Conservation (phyloP, 345 rosid genomes). For the Acer saccharum region DNA sequence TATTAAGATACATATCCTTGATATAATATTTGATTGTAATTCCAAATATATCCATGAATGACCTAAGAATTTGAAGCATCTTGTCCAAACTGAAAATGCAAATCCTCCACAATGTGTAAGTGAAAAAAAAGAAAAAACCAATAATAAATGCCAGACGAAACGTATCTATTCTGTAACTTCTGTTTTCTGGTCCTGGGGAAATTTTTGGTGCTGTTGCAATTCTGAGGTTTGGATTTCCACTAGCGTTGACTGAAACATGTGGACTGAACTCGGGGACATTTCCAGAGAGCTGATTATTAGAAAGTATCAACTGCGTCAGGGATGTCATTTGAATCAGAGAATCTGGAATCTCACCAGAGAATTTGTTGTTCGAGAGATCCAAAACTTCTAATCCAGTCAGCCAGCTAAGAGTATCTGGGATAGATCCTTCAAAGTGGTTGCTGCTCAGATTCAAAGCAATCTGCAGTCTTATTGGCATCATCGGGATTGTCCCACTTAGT, state of each 20-base stretch:
- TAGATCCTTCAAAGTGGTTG: conserved; percentile 56
- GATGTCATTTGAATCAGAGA: conserved; percentile 25
- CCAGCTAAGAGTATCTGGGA: conserved; percentile 40
- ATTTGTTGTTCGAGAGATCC: conserved; percentile 68
- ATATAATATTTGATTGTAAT: too few relatives aligned
- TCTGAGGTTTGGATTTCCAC: conserved; percentile 45
- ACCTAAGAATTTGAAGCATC: too few relatives aligned
- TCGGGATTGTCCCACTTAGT: conserved; percentile 55
- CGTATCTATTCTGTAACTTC: conserved; percentile 4
- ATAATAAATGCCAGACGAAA: too few relatives aligned
- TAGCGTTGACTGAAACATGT: conserved; percentile 25
- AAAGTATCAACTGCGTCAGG: conserved; percentile 54
- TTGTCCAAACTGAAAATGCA: too few relatives aligned
- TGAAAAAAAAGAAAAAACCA: too few relatives aligned
- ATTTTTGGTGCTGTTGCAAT: not conserved
- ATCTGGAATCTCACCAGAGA: conserved; percentile 56
- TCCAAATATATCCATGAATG: too few relatives aligned
- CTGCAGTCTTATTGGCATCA: conserved; percentile 59
- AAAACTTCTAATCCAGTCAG: conserved; percentile 59
- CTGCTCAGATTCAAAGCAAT: conserved; percentile 75
- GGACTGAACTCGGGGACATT: conserved; percentile 29
- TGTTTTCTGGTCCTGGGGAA: conserved; percentile 1
- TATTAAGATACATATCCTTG: too few relatives aligned
- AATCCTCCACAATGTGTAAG: too few relatives aligned
- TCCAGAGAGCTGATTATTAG: conserved; percentile 64